phyloP scores from a whole-genome alignment of 2,329 filamentous ascomycete species.

The Beauveria medogensis region DNA sequence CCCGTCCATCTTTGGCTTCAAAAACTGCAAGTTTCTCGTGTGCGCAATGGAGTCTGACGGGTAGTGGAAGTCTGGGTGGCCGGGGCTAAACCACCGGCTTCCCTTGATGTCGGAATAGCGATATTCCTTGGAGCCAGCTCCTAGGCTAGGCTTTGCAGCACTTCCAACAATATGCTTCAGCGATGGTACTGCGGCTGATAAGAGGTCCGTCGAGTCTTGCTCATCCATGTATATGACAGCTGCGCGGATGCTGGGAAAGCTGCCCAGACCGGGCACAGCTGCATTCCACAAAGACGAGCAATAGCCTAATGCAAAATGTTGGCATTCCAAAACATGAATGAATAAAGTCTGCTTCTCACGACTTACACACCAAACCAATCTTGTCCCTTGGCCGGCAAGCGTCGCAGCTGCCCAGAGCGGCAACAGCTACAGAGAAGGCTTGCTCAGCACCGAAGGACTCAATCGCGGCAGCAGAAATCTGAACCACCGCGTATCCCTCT shows the following conservation, averaged over 20 bases:
- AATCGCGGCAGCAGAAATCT: not conserved
- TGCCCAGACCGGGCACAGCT: not conserved
- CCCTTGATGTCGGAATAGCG: not conserved
- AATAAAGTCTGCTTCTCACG: not conserved
- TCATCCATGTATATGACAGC: not conserved
- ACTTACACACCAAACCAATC: not conserved
- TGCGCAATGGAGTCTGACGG: conserved; percentile 39
- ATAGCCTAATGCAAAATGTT: not conserved
- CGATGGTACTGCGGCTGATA: not conserved
- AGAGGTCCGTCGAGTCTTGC: not conserved
- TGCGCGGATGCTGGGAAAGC: not conserved
- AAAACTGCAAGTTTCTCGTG: conserved; percentile 54
- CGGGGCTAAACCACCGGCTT: not conserved
- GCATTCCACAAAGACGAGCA: not conserved
- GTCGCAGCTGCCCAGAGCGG: not conserved
- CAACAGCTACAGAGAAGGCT: not conserved
- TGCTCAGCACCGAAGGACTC: not conserved
- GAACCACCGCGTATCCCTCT: conserved; percentile 26
- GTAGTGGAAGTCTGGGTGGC: not conserved
- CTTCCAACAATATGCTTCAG: not conserved
- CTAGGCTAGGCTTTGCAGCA: not conserved
- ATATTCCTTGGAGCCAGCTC: not conserved
- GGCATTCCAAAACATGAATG: not conserved
- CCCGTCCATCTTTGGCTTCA: conserved; percentile 56
- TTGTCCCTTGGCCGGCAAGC: not conserved